Evolutionary conservation across 768 basidiomycete species (phyloP).

Genomic region (Stropharia rugosoannulata): DNA sequence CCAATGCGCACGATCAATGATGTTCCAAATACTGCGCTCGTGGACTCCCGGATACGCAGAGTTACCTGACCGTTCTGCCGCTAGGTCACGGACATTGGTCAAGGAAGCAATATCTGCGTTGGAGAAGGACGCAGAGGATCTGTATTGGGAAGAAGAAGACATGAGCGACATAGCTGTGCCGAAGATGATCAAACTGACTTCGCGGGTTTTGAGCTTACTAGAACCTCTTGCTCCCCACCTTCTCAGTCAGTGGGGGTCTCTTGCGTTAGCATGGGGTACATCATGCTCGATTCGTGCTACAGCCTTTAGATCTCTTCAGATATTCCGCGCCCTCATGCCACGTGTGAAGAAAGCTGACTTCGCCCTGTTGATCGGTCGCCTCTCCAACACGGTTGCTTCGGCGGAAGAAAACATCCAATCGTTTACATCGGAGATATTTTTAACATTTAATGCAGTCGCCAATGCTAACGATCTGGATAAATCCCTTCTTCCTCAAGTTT

Average conservation of each 20-base stretch:
- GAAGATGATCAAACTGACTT: constrained; percentile 70
- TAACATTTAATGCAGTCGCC: constrained; percentile 68
- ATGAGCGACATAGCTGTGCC: constrained; percentile 49
- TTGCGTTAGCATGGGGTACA: constrained; percentile 84
- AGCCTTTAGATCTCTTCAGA: constrained; percentile 86
- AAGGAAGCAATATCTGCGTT: constrained; percentile 52
- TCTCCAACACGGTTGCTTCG: constrained; percentile 82
- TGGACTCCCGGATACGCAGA: constrained; percentile 81
- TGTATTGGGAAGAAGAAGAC: constrained; percentile 78
- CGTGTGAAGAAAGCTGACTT: constrained; percentile 69
- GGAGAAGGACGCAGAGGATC: constrained; percentile 53
- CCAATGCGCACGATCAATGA: constrained; percentile 68
- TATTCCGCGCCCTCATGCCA: constrained; percentile 82
- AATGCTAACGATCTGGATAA: constrained; percentile 55
- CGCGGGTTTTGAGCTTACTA: constrained; percentile 64
- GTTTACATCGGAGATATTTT: constrained; percentile 81
- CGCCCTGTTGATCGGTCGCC: constrained; percentile 74
- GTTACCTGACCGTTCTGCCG: constrained; percentile 54
- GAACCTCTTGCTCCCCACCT: constrained; percentile 70
- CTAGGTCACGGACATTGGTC: constrained; percentile 46
- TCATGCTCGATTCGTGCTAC: constrained; percentile 82
- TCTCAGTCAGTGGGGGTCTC: constrained; percentile 72
- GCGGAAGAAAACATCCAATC: constrained; percentile 74
- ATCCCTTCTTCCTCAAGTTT: constrained; percentile 74
- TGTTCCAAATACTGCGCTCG: constrained; percentile 82